Conservation (phyloP, 441 rosid genomes). For the Jatropha podagrica region DNA sequence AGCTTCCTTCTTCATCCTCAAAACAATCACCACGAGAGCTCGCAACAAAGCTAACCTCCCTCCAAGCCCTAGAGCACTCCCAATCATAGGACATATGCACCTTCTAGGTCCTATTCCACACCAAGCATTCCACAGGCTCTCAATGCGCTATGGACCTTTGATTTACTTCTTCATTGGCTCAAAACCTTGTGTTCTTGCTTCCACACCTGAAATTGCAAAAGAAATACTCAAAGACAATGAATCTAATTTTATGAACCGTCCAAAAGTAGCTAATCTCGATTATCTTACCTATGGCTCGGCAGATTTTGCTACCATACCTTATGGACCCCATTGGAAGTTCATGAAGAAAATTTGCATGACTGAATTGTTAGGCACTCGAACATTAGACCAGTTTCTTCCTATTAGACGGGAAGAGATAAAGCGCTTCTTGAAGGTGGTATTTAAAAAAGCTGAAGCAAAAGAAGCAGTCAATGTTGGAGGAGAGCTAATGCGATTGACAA, state of each 20-base stretch:
- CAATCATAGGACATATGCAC: conserved; percentile 52
- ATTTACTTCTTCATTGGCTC: conserved; percentile 46
- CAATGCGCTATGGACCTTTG: conserved; percentile 41
- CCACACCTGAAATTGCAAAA: conserved; percentile 37
- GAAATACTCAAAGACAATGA: conserved; percentile 51
- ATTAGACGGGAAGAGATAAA: conserved; percentile 49
- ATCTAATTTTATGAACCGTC: conserved; percentile 53
- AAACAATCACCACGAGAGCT: conserved; percentile 14
- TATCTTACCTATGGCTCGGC: conserved; percentile 70
- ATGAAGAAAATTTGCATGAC: conserved; percentile 75
- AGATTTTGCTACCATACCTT: conserved; percentile 57
- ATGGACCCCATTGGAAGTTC: conserved; percentile 69
- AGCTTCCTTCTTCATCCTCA: conserved; percentile 27
- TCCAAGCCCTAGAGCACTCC: conserved; percentile 41
- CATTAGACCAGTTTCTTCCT: conserved; percentile 39
- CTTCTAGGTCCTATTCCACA: conserved; percentile 39
- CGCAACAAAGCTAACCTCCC: conserved; percentile 28
- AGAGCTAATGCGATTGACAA: conserved; percentile 56
- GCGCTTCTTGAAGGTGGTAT: conserved; percentile 32
- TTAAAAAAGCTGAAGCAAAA: conserved; percentile 39
- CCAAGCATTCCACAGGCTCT: conserved; percentile 46
- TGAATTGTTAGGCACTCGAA: conserved; percentile 50
- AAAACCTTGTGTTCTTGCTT: conserved; percentile 43
- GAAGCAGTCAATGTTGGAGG: conserved; percentile 46
- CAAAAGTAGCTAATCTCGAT: conserved; percentile 47